Evolutionary conservation across 2,329 filamentous ascomycete species (phyloP), one percentile per base, ranked within the genome.

Genomic region (Geosmithia putterillii): DNA sequence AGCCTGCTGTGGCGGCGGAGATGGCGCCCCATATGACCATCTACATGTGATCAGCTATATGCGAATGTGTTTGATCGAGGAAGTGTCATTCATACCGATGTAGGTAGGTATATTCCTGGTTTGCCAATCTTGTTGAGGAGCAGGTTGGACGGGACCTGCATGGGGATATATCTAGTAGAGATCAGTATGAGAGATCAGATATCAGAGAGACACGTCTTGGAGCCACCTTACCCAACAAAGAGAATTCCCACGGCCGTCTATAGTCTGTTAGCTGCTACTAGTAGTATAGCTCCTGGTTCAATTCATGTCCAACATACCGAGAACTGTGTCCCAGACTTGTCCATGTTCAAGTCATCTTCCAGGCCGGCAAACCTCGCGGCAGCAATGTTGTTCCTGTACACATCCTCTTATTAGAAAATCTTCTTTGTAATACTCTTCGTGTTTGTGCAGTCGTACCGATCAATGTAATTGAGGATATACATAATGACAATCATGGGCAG

Each of bases 381-480:
- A 8, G 60, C 58, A 42, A 64, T 62, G 49, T 63, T 65, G 50
- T 63, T 64, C 19, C 60, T 62, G 14, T 14, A 18, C 14, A 8
- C n/a, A 10, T 25, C 10, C 10, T 25, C 10, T 25, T 25, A 7
- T 25, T 25, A 7, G 7, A 25, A 25, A 32, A 9, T 14, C n/a
- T n/a, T n/a, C n/a, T n/a, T n/a, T n/a, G n/a, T n/a, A n/a, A n/a
- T n/a, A n/a, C n/a, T n/a, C n/a, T n/a, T n/a, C n/a, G n/a, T n/a
- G n/a, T n/a, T n/a, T n/a, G n/a, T n/a, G 39, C 28, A 15, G 20
- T n/a, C 20, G n/a, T 20, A 60, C 57, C 58, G 50, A 44, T 76
- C 73, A 41, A 81, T 62, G 55, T 79, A 81, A 52, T 81, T 81
- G 58, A 81, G 58, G 48, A 81, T 77, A 48, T 81, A 81, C 69